Conservation (phyloP, 495 filamentous ascomycete genomes). For the Penicillium diatomitis region DNA sequence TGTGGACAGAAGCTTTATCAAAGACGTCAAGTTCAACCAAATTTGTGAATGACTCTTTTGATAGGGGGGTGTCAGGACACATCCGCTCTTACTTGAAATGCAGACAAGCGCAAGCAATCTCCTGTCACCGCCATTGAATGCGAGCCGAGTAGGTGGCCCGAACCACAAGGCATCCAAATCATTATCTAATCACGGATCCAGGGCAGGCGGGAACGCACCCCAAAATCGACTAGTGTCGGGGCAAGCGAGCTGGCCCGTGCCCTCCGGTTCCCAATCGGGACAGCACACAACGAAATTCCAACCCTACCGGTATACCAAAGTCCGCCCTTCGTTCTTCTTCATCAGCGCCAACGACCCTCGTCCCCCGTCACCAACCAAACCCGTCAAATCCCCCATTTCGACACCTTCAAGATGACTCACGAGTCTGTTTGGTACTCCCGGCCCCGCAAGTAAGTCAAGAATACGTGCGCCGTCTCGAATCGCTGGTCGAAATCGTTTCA, state of each 20-base stretch:
- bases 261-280: slow-evolving; percentile 18
- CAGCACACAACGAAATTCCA: slow-evolving; percentile 35
- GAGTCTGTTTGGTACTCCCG: slow-evolving; percentile 99
- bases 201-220: slow-evolving; percentile 1
- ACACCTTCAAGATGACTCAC: slow-evolving; percentile 78
- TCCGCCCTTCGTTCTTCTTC: slow-evolving; percentile 23
- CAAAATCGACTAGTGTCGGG: slow-evolving; percentile 17
- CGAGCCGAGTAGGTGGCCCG: no score
- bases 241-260: slow-evolving; percentile 33
- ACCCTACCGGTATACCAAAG: slow-evolving; percentile 13
- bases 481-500: no score
- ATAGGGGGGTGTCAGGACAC: no score
- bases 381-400: slow-evolving; percentile 31
- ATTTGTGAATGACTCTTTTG: no score
- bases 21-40: no score
- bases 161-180: not conserved
- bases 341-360: slow-evolving; percentile 35
- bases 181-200: slow-evolving; percentile 8
- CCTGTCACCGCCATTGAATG: no score
- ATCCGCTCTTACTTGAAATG: no score
- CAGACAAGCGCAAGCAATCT: no score
- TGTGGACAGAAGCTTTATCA: no score
- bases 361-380: slow-evolving; percentile 25
- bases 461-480: no score
- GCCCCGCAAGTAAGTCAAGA: slow-evolving; percentile 64